These are phyloP conservation scores for Viola pubescens DNA, from an alignment of 441 rosid species.

Conservation along the genomic window DNA sequence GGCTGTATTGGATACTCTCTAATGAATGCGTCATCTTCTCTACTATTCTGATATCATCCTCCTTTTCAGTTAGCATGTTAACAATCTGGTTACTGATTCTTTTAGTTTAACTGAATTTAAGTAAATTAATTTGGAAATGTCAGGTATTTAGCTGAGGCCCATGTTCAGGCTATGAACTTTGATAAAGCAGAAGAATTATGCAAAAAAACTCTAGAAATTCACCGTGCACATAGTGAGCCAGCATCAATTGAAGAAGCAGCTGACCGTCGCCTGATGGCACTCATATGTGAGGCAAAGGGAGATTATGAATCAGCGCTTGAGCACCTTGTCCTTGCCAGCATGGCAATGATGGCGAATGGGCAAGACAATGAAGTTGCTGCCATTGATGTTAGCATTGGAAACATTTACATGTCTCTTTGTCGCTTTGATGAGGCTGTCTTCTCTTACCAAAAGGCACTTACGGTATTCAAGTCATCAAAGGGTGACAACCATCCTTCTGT, in stretches of 20 bases:
- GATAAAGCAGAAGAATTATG: constrained; percentile 88
- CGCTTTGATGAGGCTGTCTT: constrained; percentile 96
- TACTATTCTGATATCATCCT: too few species aligned
- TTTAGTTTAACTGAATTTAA: background rate
- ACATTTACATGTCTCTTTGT: constrained; percentile 74
- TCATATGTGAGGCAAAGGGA: constrained; percentile 85
- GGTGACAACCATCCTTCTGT: constrained; percentile 95
- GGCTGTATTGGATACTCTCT: too few species aligned
- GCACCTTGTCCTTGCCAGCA: constrained; percentile 95
- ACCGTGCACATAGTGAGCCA: constrained; percentile 87
- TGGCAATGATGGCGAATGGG: constrained; percentile 92
- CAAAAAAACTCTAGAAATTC: constrained; percentile 88
- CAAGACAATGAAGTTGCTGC: constrained; percentile 92
- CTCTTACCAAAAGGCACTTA: constrained; percentile 96
- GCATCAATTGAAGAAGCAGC: constrained; percentile 95
- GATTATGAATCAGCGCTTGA: constrained; percentile 87
- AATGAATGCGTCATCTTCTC: too few species aligned
- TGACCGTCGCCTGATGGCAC: constrained; percentile 88
- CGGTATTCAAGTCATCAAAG: constrained; percentile 84
- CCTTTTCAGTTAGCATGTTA: background rate
- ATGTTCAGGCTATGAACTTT: constrained; percentile 97
- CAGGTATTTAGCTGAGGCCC: constrained; percentile 95
- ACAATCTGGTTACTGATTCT: background rate
- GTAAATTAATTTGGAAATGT: constrained; percentile 9
- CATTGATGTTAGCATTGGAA: constrained; percentile 92